Conservation (phyloP, 129 eudicot species). For the Centella asiatica region DNA sequence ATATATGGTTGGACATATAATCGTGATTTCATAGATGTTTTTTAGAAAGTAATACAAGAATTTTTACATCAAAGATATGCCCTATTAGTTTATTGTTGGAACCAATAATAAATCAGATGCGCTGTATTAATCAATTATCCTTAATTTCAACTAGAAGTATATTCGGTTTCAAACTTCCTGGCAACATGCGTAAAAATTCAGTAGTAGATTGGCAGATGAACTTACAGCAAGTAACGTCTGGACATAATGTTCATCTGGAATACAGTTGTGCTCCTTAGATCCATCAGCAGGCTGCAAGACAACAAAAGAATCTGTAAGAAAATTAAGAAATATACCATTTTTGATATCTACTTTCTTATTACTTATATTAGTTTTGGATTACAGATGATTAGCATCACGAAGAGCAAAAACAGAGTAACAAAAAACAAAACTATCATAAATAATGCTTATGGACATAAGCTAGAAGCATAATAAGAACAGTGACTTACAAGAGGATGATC, state of each 20-base stretch:
- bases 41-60: no score
- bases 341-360: neutral
- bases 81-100: no score
- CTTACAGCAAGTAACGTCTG: conserved; percentile 83
- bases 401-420: neutral
- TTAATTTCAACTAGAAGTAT: neutral
- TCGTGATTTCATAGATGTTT: no score
- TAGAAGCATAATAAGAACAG: neutral
- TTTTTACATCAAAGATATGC: no score
- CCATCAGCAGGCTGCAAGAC: conserved; percentile 60
- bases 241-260: conserved; percentile 98
- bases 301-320: conserved; percentile 1
- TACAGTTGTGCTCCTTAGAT: conserved; percentile 88
- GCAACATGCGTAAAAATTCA: neutral
- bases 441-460: neutral
- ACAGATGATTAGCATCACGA: neutral
- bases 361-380: neutral
- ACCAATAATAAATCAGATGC: no score
- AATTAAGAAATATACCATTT: neutral
- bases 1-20: no score
- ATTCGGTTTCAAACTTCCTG: no score
- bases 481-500: conserved; percentile 70
- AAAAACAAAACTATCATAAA: neutral
- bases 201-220: conserved; percentile 8
- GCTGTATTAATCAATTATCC: no score